Base-by-base conservation (phyloP, 176 grass and related monocot species). In the Eleusine indica region DNA sequence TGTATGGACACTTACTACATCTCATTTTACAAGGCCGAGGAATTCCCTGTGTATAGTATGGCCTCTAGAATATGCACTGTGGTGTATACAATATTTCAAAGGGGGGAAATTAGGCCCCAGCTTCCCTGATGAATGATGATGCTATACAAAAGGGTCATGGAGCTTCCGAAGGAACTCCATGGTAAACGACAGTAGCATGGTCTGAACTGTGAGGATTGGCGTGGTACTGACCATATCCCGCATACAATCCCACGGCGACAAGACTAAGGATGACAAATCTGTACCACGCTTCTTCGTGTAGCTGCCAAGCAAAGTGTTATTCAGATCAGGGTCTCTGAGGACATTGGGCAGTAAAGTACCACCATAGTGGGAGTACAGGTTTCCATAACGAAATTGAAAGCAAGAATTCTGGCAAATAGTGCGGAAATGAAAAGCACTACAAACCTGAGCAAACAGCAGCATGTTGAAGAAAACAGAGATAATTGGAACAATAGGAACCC, bases 211-310 rank as follows among this genome's bases (percentile, higher is more conserved):
- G 76, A 66, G 85, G 44, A 77, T 61, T 75, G 13, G 91, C 89
- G 40, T 94, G 80, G 86, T 96, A 86, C 70, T 92, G 97, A 80
- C 97, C 97, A 70, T 96, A 99, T 32, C 87, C 67, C 2, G 97
- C 97, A 79, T 96, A 99, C 18, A 96, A 14, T 40, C 83, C 93
- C 49, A 89, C 78, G 0, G 91, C 80, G 14, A 94, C 21, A 15
- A 99, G 61, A 64, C 91, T 96, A 61, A 99, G 87, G 30, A 99
- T 91, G 72, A 92, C 70, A 73, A 99, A 99, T 92, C 93, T 99
- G 32, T 89, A 90, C 89, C 97, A 99, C 11, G 89, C 97, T 89
- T 99, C 97, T 89, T 92, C 97, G 79, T 99, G 97, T 58, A 99
- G 88, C 97, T 99, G 91, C 66, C 66, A 78, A 76, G 54, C 74